Evolutionary conservation across 2,329 filamentous ascomycete genomes (phyloP).

Genomic region (Hymenotorrendiella dingleyae): DNA sequence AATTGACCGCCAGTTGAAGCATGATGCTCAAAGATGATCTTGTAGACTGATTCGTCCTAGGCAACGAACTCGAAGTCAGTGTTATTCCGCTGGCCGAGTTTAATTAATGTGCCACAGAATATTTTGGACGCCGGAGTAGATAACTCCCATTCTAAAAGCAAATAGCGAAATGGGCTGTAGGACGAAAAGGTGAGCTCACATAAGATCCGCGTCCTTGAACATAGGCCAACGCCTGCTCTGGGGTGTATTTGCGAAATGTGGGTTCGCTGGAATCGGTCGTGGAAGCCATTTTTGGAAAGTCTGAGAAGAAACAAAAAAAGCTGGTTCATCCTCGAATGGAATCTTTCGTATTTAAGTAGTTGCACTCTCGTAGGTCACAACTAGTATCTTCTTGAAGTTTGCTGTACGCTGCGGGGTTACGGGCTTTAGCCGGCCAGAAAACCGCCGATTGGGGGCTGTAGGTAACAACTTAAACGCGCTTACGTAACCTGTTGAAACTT

Average conservation of each 20-base stretch:
- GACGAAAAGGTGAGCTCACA: slow-evolving; percentile 12
- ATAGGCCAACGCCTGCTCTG: slow-evolving; percentile 24
- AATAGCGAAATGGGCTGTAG: too few relatives aligned
- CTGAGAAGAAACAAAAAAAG: not conserved
- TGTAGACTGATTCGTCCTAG: too few relatives aligned
- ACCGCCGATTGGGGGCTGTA: too few relatives aligned
- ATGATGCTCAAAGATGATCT: slow-evolving; percentile 23
- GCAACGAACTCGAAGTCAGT: too few relatives aligned
- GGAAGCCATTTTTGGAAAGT: not conserved
- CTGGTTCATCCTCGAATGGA: too few relatives aligned
- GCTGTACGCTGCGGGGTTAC: not conserved
- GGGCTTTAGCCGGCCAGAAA: not conserved
- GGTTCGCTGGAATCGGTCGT: not conserved
- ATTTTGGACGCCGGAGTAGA: too few relatives aligned
- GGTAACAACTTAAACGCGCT: too few relatives aligned
- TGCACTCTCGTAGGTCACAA: not conserved
- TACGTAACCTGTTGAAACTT: too few relatives aligned
- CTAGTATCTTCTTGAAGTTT: not conserved
- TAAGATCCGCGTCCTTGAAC: slow-evolving; percentile 20
- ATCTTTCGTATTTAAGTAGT: not conserved
- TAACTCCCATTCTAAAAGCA: too few relatives aligned
- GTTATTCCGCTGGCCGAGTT: too few relatives aligned
- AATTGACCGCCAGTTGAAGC: slow-evolving; percentile 17
- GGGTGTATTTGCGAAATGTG: slow-evolving; percentile 14
- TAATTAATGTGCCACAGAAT: too few relatives aligned